phyloP scores from a whole-genome alignment of 1,284 basidiomycete species.

The Fistulina hepatica region DNA sequence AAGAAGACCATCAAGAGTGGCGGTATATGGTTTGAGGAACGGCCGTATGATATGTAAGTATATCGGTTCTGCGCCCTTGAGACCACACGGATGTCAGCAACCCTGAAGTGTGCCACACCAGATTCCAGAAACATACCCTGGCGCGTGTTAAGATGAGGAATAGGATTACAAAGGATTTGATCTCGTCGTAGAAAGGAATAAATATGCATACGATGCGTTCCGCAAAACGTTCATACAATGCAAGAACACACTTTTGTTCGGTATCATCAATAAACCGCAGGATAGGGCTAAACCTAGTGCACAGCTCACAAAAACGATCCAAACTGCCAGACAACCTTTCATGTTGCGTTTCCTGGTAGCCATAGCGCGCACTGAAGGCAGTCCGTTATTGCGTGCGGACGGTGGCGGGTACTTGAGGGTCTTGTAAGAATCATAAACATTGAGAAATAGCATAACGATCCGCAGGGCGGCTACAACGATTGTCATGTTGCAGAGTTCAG shows the following conservation, averaged over 20 bases:
- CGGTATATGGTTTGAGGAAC: conserved; percentile 54
- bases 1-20: conserved; percentile 47
- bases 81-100: conserved; percentile 8
- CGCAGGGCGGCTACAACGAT: conserved; percentile 59
- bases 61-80: conserved; percentile 68
- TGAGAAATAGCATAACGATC: conserved; percentile 58
- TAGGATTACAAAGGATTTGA: conserved; percentile 57
- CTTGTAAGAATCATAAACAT: conserved; percentile 76
- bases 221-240: conserved; percentile 49
- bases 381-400: conserved; percentile 47
- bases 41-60: conserved; percentile 66
- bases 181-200: conserved; percentile 68
- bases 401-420: conserved; percentile 55
- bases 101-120: conserved; percentile 2
- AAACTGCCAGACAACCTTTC: conserved; percentile 71
- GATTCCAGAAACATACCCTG: conserved; percentile 36
- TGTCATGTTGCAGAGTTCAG: conserved; percentile 36
- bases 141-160: conserved; percentile 67
- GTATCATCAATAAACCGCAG: conserved; percentile 1
- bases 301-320: conserved; percentile 68
- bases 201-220: conserved; percentile 57
- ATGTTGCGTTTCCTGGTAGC: conserved; percentile 69
- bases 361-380: conserved; percentile 51
- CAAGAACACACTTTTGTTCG: conserved; percentile 42
- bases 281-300: conserved; percentile 5